Percentiles rank a stretch among this genome's conserved stretches.
Conservation (phyloP, 129 eudicot genomes). For the Flaveria bidentis region DNA sequence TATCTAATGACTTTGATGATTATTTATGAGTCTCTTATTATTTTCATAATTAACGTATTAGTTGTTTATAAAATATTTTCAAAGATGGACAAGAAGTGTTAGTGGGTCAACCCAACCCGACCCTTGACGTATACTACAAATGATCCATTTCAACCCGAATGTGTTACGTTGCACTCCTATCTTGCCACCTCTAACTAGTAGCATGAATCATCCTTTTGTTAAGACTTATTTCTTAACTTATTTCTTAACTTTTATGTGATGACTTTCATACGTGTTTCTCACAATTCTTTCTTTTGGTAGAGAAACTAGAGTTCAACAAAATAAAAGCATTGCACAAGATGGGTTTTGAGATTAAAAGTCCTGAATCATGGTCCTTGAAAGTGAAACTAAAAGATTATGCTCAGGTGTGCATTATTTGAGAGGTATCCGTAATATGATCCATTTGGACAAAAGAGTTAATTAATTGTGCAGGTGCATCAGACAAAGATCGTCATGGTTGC, state of each 20-base stretch:
- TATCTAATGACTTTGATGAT: neutral
- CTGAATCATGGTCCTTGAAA: slow-evolving; percentile 25
- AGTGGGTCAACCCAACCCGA: neutral
- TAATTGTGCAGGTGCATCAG: slow-evolving; percentile 54
- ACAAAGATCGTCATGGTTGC: slow-evolving; percentile 48
- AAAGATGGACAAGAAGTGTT: neutral
- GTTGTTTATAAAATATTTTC: neutral
- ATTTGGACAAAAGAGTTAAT: slow-evolving; percentile 33
- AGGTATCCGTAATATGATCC: slow-evolving; percentile 23
- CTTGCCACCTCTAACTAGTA: neutral
- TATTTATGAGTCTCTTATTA: neutral
- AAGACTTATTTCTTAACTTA: slow-evolving; percentile 13
- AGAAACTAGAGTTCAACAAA: slow-evolving; percentile 35
- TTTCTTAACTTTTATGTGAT: neutral
- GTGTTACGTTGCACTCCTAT: neutral
- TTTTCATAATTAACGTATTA: neutral
- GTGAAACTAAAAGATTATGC: slow-evolving; percentile 32
- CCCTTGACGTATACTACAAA: neutral
- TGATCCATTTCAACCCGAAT: neutral
- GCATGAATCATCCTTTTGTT: slow-evolving; percentile 11
- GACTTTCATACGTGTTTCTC: slow-evolving; percentile 3
- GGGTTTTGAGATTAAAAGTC: slow-evolving; percentile 18
- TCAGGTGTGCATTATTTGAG: slow-evolving; percentile 50
- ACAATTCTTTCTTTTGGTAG: slow-evolving; percentile 37
- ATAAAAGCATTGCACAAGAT: slow-evolving; percentile 29